A percentile compares a stretch with the other conserved stretches of the same genome.
Conservation (phyloP, 2,329 filamentous ascomycete species). For the Botryosphaeria agaves region DNA sequence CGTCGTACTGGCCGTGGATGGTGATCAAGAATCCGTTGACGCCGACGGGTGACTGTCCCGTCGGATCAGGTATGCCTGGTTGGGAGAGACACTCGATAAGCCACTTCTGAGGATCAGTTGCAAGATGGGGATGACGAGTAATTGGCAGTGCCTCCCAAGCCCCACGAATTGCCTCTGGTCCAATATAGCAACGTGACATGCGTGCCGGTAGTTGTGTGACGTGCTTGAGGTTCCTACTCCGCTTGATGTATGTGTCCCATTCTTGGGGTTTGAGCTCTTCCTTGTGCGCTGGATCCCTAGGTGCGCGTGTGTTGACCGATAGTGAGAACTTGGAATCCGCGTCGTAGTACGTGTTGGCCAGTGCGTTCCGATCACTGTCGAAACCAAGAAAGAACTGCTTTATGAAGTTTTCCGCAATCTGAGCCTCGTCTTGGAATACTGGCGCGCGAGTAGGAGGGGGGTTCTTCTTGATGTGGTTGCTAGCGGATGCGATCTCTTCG, state of each 20-base stretch:
- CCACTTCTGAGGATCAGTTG: conserved; percentile 51
- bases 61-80: conserved; percentile 52
- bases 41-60: conserved; percentile 41
- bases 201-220: conserved; percentile 44
- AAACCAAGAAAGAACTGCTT: conserved; percentile 56
- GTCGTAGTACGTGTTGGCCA: conserved; percentile 58
- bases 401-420: conserved; percentile 61
- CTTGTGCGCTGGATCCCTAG: conserved; percentile 24
- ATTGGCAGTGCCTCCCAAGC: conserved; percentile 53
- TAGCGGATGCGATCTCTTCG: conserved; percentile 46
- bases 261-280: conserved; percentile 28
- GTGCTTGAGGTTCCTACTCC: conserved; percentile 60
- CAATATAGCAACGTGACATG: conserved; percentile 48
- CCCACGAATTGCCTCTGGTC: conserved; percentile 45
- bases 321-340: conserved; percentile 57
- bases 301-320: conserved; percentile 47
- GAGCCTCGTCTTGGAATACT: conserved; percentile 56
- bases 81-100: conserved; percentile 68
- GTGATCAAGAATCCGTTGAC: conserved; percentile 65
- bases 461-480: conserved; percentile 31
- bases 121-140: conserved; percentile 59
- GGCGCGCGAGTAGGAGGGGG: conserved; percentile 46
- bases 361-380: conserved; percentile 49
- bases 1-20: conserved; percentile 73
- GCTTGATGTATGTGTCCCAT: conserved; percentile 61